These are phyloP conservation scores for Lodderomyces metapsilosis DNA, from an alignment of 1,139 yeast species.

Conservation along the genomic window DNA sequence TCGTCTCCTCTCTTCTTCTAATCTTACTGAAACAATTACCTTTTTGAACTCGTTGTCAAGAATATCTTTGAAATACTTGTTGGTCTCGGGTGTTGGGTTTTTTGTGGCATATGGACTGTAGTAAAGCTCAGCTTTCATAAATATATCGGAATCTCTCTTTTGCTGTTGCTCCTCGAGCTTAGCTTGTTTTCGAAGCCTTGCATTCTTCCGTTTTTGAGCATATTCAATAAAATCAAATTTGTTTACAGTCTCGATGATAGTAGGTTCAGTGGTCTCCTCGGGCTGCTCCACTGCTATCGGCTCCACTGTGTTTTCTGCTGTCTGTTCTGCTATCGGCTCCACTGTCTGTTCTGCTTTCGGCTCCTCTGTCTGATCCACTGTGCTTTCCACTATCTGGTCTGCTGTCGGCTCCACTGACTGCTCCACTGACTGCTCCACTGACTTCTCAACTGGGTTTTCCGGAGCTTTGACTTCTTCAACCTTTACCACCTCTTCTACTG, in stretches of 20 bases:
- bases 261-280: conserved; percentile 1
- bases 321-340: no score
- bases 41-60: conserved; percentile 35
- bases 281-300: no score
- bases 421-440: no score
- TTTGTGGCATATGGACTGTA: conserved; percentile 38
- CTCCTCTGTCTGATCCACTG: no score
- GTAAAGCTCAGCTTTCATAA: conserved; percentile 45
- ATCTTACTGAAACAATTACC: conserved; percentile 35
- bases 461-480: conserved; percentile 2
- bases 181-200: conserved; percentile 20
- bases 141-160: conserved; percentile 32
- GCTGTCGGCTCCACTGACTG: no score
- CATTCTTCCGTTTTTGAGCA: conserved; percentile 45
- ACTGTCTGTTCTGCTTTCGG: no score
- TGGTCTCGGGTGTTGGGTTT: conserved; percentile 25
- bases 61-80: conserved; percentile 22
- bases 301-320: conserved; percentile 2
- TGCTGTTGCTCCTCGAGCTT: conserved; percentile 15
- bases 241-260: conserved; percentile 12
- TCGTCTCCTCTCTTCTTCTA: conserved; percentile 30
- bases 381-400: no score
- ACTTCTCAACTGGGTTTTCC: no score
- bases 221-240: conserved; percentile 57
- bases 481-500: conserved; percentile 2